Percentiles rank a stretch among this genome's conserved stretches.
Evolutionary conservation across 768 basidiomycete species (phyloP).

Genomic region (Mycena kentingensis): DNA sequence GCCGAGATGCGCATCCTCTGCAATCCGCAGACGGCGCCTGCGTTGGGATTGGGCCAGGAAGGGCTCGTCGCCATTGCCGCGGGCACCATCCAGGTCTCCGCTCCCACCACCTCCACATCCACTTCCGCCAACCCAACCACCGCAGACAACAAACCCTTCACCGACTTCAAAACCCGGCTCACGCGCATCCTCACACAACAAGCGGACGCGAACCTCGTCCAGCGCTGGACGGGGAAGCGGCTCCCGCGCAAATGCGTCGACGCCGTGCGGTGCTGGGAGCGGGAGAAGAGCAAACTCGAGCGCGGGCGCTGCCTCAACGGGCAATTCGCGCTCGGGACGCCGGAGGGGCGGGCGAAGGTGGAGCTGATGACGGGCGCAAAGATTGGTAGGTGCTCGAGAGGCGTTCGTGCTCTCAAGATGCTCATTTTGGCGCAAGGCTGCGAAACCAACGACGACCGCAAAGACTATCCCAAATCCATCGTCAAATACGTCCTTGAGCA

Average conservation of each 20-base stretch:
- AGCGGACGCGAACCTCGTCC: constrained; percentile 1
- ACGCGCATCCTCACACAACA: constrained; percentile 7
- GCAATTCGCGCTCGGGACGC: constrained; percentile 12
- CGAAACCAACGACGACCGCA: no score
- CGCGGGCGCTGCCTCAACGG: constrained; percentile 8
- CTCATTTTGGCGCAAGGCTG: not conserved
- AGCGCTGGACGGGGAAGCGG: not conserved
- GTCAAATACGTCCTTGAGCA: no score
- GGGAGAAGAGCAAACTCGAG: constrained; percentile 7
- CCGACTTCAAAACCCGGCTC: constrained; percentile 5
- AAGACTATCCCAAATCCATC: not conserved
- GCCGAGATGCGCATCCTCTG: not conserved
- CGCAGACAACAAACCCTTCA: constrained; percentile 1
- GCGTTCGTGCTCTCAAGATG: not conserved
- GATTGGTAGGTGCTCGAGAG: no score
- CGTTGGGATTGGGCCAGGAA: not conserved
- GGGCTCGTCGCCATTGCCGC: not conserved
- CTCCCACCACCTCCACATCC: no score
- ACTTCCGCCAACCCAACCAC: not conserved
- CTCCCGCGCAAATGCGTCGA: constrained; percentile 20
- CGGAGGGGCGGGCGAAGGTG: constrained; percentile 9
- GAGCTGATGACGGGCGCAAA: constrained; percentile 5
- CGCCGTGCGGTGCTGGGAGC: constrained; percentile 7
- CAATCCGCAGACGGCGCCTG: not conserved
- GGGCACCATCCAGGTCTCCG: not conserved